These are phyloP conservation scores for Rhizopus delemar DNA, from an alignment of 371 early-diverging fungal species.

Conservation along the genomic window DNA sequence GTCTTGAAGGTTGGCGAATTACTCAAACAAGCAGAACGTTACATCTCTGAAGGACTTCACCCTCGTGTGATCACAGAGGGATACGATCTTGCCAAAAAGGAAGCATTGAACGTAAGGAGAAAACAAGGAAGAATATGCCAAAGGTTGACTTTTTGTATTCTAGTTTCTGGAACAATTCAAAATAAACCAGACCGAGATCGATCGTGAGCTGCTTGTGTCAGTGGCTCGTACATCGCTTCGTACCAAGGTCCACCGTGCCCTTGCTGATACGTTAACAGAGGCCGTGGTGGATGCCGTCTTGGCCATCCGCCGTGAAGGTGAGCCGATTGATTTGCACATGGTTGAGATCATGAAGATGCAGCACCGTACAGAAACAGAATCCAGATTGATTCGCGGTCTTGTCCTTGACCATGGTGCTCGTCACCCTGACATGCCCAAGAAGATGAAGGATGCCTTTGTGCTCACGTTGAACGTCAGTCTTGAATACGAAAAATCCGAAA, in stretches of 20 bases:
- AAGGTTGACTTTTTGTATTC: neutral
- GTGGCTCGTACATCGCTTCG: constrained; percentile 95
- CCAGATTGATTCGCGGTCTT: constrained; percentile 93
- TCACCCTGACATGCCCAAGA: constrained; percentile 99
- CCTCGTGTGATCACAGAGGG: constrained; percentile 96
- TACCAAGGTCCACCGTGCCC: constrained; percentile 91
- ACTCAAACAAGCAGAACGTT: constrained; percentile 94
- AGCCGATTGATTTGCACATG: constrained; percentile 99
- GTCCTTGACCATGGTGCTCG: constrained; percentile 99
- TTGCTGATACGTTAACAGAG: constrained; percentile 92
- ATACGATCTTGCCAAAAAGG: constrained; percentile 95
- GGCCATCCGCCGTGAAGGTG: constrained; percentile 75
- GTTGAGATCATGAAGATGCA: constrained; percentile 99
- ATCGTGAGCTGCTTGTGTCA: constrained; percentile 88
- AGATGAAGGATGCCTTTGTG: constrained; percentile 89
- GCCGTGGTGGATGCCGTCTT: constrained; percentile 97
- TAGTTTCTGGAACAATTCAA: constrained; percentile 91
- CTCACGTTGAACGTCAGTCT: constrained; percentile 98
- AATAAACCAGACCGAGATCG: constrained; percentile 64
- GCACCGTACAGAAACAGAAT: constrained; percentile 95
- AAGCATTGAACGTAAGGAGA: constrained; percentile 74
- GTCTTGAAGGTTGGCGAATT: constrained; percentile 97
- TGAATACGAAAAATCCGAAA: constrained; percentile 99
- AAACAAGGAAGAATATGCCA: neutral
- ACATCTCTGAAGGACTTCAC: constrained; percentile 96